Conservation (phyloP, 257 asterid species). For the Solanum tarijense region DNA sequence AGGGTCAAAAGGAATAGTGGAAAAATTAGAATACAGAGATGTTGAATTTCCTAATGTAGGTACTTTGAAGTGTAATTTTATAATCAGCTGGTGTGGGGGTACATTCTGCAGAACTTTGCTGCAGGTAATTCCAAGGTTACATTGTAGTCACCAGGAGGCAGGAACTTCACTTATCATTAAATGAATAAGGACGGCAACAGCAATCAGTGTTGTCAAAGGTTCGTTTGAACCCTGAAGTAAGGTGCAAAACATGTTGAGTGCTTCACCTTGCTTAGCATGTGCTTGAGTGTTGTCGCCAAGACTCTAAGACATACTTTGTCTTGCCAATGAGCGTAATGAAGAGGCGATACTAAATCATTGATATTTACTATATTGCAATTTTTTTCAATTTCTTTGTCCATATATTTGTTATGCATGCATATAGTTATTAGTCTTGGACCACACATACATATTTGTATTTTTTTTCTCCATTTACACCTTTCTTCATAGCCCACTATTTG, state of each 20-base stretch:
- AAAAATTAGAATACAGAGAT: not conserved
- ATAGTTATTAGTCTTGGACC: not conserved
- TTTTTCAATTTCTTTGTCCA: not conserved
- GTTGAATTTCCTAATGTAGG: not conserved
- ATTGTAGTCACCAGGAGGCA: not conserved
- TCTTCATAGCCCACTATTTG: not conserved
- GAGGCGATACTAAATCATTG: not conserved
- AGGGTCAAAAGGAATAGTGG: not conserved
- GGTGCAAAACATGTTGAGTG: not conserved
- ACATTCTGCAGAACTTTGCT: not conserved
- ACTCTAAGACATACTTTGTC: not conserved
- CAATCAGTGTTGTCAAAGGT: not conserved
- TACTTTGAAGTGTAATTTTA: not conserved
- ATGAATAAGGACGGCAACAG: not conserved
- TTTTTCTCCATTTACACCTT: not conserved
- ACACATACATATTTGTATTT: not conserved
- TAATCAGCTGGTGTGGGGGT: not conserved
- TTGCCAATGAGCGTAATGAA: not conserved
- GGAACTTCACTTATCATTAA: not conserved
- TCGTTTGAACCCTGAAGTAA: not conserved
- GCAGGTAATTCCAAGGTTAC: not conserved
- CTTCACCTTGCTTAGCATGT: not conserved
- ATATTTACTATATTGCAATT: not conserved
- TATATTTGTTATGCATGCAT: not conserved
- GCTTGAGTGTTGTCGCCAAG: not conserved